phyloP scores from a whole-genome alignment of 1,284 basidiomycete species.

The Leccinum pachyderme region DNA sequence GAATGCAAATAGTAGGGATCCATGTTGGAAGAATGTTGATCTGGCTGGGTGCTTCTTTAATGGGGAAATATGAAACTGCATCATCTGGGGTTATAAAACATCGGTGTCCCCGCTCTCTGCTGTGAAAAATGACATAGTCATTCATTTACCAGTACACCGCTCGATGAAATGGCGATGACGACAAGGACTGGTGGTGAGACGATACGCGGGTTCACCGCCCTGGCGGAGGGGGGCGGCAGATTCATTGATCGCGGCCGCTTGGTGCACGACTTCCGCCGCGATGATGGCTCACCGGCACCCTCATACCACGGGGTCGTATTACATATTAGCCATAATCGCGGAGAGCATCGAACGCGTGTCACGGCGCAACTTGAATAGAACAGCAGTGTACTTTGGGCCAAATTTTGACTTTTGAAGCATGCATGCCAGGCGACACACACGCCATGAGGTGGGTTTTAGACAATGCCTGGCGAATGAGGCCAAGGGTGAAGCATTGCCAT shows the following conservation, averaged over 20 bases:
- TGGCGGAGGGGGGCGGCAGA: constrained; percentile 23
- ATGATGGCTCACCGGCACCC: constrained; percentile 19
- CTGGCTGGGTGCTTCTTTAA: constrained; percentile 21
- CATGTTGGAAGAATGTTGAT: constrained; percentile 19
- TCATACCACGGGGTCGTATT: constrained; percentile 26
- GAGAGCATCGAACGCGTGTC: constrained; percentile 23
- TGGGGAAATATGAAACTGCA: constrained; percentile 16
- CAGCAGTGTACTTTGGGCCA: constrained; percentile 19
- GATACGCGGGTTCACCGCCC: constrained; percentile 26
- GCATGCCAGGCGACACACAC: constrained; percentile 26
- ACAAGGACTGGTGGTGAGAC: constrained; percentile 17
- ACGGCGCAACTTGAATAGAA: constrained; percentile 22
- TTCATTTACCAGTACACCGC: constrained; percentile 25
- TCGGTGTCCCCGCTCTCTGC: constrained; percentile 16
- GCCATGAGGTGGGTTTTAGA: constrained; percentile 15
- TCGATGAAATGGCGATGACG: constrained; percentile 26
- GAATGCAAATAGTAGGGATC: constrained; percentile 13
- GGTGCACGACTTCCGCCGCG: constrained; percentile 19
- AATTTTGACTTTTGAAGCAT: constrained; percentile 18
- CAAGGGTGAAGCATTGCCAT: constrained; percentile 24
- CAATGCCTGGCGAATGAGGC: constrained; percentile 15
- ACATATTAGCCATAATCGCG: constrained; percentile 29
- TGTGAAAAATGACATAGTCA: constrained; percentile 15
- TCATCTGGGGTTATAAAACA: constrained; percentile 23
- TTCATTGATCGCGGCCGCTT: constrained; percentile 20